Percentiles rank a stretch among this genome's conserved stretches.
Conservation (phyloP, 345 rosid species). For the Corymbia maculata region DNA sequence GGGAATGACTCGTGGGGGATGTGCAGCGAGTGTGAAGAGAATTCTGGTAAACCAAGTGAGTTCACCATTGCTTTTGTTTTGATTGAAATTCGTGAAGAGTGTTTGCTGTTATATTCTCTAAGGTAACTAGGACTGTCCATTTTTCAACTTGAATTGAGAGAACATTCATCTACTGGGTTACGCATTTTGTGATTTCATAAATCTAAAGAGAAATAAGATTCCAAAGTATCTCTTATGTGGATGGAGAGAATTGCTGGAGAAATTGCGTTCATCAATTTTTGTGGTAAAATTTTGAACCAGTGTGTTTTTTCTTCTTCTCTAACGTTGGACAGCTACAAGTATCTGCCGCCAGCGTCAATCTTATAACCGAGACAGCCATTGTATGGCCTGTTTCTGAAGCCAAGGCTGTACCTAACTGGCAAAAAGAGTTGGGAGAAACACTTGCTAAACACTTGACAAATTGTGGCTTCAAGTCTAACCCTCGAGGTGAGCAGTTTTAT, state of each 20-base stretch:
- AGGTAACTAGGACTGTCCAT: too few species aligned
- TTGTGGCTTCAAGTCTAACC: conserved; percentile 71
- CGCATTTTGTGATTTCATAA: too few species aligned
- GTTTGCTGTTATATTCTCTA: too few species aligned
- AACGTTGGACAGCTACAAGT: conserved; percentile 63
- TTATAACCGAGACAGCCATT: conserved; percentile 78
- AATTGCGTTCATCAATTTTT: too few species aligned
- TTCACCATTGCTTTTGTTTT: not conserved
- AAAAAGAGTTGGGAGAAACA: conserved; percentile 59
- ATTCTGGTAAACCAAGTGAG: conserved; percentile 83
- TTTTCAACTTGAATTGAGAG: too few species aligned
- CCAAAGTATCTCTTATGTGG: too few species aligned
- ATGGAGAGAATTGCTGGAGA: too few species aligned
- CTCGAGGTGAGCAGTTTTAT: conserved; percentile 38
- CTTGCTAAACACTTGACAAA: conserved; percentile 76
- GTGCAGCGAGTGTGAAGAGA: too few species aligned
- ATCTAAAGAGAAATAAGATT: too few species aligned
- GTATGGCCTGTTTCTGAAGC: conserved; percentile 85
- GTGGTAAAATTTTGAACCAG: too few species aligned
- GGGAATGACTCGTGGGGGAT: too few species aligned
- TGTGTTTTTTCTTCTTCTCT: not conserved
- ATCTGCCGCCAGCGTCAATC: conserved; percentile 75
- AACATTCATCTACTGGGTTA: too few species aligned
- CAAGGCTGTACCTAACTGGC: conserved; percentile 78
- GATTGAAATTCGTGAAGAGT: not conserved